Evolutionary conservation across 116 monocot species (phyloP).

Genomic region (Dioscorea cayenensis): DNA sequence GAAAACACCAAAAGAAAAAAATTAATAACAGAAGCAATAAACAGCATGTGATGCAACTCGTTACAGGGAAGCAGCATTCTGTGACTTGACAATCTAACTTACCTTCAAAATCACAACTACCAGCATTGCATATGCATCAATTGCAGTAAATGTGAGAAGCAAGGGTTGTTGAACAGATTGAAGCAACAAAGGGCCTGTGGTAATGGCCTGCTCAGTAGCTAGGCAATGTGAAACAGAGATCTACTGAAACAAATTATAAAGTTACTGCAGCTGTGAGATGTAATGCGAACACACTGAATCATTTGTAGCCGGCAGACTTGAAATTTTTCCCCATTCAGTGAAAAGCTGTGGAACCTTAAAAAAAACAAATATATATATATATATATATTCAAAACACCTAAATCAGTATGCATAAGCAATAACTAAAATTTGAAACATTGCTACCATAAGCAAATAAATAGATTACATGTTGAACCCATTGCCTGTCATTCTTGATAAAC

Average conservation of each 20-base stretch:
- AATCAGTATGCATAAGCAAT: not conserved
- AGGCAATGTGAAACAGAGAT: constrained; percentile 63
- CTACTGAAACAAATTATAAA: constrained; percentile 35
- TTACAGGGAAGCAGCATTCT: no score
- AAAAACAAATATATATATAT: not conserved
- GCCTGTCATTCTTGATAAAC: no score
- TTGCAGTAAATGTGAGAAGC: constrained; percentile 53
- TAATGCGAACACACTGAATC: constrained; percentile 57
- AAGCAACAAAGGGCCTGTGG: constrained; percentile 30
- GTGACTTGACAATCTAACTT: constrained; percentile 3
- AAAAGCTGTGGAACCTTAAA: constrained; percentile 49
- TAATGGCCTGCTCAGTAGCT: constrained; percentile 40
- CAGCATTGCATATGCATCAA: constrained; percentile 85
- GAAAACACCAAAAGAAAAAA: not conserved
- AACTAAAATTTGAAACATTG: not conserved
- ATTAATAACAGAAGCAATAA: not conserved
- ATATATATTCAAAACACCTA: not conserved
- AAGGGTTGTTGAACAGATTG: constrained; percentile 49
- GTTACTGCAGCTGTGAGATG: constrained; percentile 61
- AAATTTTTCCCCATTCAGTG: constrained; percentile 77
- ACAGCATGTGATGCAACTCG: not conserved
- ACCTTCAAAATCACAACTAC: constrained; percentile 72
- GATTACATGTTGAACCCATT: no score
- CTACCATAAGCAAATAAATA: no score
- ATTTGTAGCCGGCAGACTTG: constrained; percentile 54